These are phyloP conservation scores for Lycium barbarum DNA, from an alignment of 257 asterid genomes.

Conservation along the genomic window DNA sequence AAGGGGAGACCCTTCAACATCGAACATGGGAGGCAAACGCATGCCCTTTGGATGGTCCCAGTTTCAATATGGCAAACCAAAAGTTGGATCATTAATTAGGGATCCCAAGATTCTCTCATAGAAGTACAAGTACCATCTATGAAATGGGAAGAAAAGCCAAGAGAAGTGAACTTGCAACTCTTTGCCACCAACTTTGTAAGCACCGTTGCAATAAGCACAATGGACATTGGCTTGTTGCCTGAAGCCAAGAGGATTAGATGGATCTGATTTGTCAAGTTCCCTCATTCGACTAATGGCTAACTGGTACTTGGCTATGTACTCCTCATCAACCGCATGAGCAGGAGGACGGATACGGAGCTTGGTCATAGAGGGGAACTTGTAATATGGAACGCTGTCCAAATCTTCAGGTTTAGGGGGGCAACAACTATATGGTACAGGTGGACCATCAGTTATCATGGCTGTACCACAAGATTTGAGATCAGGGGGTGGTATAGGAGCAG, in stretches of 20 bases:
- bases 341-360: background rate
- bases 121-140: slow-evolving; percentile 45
- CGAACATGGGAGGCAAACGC: slow-evolving; percentile 16
- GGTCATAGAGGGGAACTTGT: background rate
- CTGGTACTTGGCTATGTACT: slow-evolving; percentile 19
- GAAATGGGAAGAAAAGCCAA: slow-evolving; percentile 46
- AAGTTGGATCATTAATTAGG: slow-evolving; percentile 36
- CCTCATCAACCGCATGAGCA: slow-evolving; percentile 3
- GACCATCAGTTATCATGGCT: too few species aligned
- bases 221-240: slow-evolving; percentile 43
- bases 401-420: background rate
- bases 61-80: slow-evolving; percentile 37
- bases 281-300: background rate
- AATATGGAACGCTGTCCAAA: background rate
- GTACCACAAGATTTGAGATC: too few species aligned
- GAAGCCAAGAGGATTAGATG: slow-evolving; percentile 37
- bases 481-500: too few species aligned
- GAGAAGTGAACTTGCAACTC: slow-evolving; percentile 39
- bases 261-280: background rate
- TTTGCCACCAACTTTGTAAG: slow-evolving; percentile 23
- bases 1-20: background rate
- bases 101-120: slow-evolving; percentile 43
- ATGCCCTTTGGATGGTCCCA: slow-evolving; percentile 43
- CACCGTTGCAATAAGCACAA: slow-evolving; percentile 46
- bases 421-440: background rate